Evolutionary conservation across 139 green algal species (phyloP), one percentile per base, ranked within the genome.

Genomic region (Haematococcus lacustris): DNA sequence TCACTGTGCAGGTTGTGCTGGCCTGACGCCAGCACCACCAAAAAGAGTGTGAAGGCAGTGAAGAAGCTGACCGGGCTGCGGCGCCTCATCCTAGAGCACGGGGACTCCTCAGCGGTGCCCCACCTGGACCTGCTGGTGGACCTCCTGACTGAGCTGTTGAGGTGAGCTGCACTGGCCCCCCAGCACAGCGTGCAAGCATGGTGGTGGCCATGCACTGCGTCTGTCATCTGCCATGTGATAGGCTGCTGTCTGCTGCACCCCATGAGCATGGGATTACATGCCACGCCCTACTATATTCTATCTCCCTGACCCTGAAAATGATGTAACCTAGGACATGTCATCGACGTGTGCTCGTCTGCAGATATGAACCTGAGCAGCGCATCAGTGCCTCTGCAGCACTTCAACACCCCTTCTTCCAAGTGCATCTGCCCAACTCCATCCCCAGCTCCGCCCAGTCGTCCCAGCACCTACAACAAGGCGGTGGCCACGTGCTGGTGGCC

Each of bases 41-140:
- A 86, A 39, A 91, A 93, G 78, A 91, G 78, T 61, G 64, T 96
- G 38, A 89, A 87, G 51, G 88, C 90, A 3, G 93, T 98, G 5
- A 78, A 86, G 47, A 37, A 67, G 21, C 50, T 76, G 6, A 37
- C 70, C 1, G 64, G 67, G 37, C 33, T 69, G 30, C 63, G 63
- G 35, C 63, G 38, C 41, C 65, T 41, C 72, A 82, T 68, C 33
- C 72, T 28, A 71, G 62, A 61, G 38, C 40, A 71, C 4, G 41
- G 66, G 39, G 66, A 61, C 40, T 40, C 41, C 2, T 71, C 66
- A 30, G 43, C 66, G 2, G 66, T 63, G 39, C 66, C 66, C 3
- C 37, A 76, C 35, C 13, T 73, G 7, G 72, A 77, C 47, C 32
- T 40, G 7, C 37, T 77, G 2, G 61, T 66, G 28, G 72, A 77